These are phyloP conservation scores for Achaetomiella virescens DNA, from an alignment of 495 filamentous ascomycete species.

Conservation along the genomic window DNA sequence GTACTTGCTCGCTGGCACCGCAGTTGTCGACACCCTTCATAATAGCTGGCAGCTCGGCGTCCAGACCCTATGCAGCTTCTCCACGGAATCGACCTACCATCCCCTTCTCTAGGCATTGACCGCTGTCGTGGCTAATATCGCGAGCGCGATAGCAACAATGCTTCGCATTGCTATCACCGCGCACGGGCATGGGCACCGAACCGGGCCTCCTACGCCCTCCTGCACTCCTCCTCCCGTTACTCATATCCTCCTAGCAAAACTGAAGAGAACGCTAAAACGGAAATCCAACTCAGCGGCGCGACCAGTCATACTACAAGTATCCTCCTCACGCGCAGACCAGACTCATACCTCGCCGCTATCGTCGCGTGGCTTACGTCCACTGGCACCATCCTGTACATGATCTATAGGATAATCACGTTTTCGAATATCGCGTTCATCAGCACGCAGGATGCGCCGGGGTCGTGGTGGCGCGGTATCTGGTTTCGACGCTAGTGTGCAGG, in stretches of 20 bases:
- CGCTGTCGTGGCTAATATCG: too few species aligned
- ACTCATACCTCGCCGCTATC: too few species aligned
- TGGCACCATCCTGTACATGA: not conserved
- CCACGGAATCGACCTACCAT: not conserved
- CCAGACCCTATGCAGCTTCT: not conserved
- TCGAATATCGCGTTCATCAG: not conserved
- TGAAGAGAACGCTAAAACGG: not conserved
- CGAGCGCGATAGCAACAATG: not conserved
- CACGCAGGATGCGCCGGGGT: not conserved
- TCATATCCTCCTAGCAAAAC: not conserved
- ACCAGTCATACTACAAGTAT: too few species aligned
- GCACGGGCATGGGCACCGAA: not conserved
- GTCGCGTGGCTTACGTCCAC: not conserved
- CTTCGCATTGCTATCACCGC: not conserved
- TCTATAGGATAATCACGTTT: not conserved
- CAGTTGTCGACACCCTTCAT: not conserved
- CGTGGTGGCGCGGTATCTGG: not conserved
- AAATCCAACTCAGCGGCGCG: not conserved
- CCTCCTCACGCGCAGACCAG: too few species aligned
- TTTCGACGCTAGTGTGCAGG: not conserved
- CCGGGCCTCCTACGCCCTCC: not conserved
- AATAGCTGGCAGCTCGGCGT: not conserved
- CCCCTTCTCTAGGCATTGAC: not conserved
- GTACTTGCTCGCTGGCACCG: not conserved
- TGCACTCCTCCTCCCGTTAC: not conserved